Percentiles rank a stretch among this genome's conserved stretches.
Evolutionary conservation across 805 yeast genomes (phyloP).

Genomic region (Candida ascalaphidarum): DNA sequence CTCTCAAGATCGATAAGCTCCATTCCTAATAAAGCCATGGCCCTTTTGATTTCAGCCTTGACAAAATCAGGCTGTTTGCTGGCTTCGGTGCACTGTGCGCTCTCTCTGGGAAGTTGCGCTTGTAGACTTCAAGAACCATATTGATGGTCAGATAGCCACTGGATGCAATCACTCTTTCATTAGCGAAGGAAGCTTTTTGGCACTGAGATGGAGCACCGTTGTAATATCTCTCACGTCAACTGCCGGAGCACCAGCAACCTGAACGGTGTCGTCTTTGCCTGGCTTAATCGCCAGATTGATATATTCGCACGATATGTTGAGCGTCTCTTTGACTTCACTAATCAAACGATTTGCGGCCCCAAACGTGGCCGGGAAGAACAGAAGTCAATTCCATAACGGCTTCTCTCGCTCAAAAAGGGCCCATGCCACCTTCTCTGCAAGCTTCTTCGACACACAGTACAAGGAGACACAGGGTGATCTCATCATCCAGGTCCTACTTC

Average conservation of each 20-base stretch:
- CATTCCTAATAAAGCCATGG: slow-evolving; percentile 7
- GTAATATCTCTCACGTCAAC: slow-evolving; percentile 59
- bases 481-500: too few species aligned
- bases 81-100: too few species aligned
- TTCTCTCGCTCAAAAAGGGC: too few species aligned
- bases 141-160: too few species aligned
- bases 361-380: too few species aligned
- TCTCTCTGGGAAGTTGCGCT: too few species aligned
- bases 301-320: slow-evolving; percentile 14
- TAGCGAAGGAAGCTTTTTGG: slow-evolving; percentile 24
- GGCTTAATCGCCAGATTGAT: slow-evolving; percentile 1
- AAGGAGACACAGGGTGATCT: too few species aligned
- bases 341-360: slow-evolving; percentile 48
- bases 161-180: slow-evolving; percentile 30
- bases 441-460: too few species aligned
- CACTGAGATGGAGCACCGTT: slow-evolving; percentile 44
- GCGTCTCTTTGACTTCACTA: slow-evolving; percentile 12
- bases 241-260: slow-evolving; percentile 4
- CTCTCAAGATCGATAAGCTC: slow-evolving; percentile 7
- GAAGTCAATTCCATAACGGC: too few species aligned
- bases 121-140: too few species aligned
- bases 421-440: too few species aligned
- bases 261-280: slow-evolving; percentile 3
- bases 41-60: slow-evolving; percentile 4
- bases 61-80: too few species aligned